These are phyloP conservation scores for Aspergillus homomorphus DNA, from an alignment of 495 filamentous ascomycete genomes.

Conservation along the genomic window DNA sequence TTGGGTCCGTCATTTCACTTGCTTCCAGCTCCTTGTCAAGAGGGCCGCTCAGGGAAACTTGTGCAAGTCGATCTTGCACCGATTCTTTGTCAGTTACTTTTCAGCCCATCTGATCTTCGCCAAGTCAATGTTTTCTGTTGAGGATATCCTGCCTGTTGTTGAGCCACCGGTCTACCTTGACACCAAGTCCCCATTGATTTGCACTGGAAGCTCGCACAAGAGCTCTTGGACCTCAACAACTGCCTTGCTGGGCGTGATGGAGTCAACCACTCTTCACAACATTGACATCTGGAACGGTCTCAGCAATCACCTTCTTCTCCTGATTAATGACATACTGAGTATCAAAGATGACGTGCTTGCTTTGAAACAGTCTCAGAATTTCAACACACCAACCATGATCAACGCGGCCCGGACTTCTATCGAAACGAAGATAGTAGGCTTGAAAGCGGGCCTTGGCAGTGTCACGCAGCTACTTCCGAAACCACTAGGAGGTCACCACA, in stretches of 20 bases:
- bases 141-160: background rate
- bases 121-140: constrained; percentile 3
- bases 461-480: background rate
- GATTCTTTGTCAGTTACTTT: constrained; percentile 5
- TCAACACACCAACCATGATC: background rate
- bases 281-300: constrained; percentile 7
- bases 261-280: background rate
- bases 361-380: background rate
- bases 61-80: background rate
- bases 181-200: background rate
- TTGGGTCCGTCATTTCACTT: constrained; percentile 7
- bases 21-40: constrained; percentile 7
- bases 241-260: background rate
- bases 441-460: background rate
- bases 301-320: constrained; percentile 4
- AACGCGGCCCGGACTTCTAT: background rate
- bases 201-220: background rate
- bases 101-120: constrained; percentile 1
- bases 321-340: constrained; percentile 2
- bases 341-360: constrained; percentile 1
- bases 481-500: background rate
- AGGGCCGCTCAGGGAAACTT: background rate
- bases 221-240: constrained; percentile 1
- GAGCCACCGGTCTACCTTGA: background rate
- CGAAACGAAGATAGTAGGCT: background rate